phyloP scores from a whole-genome alignment of 2,329 filamentous ascomycete species.

The Sporothrix protearum region DNA sequence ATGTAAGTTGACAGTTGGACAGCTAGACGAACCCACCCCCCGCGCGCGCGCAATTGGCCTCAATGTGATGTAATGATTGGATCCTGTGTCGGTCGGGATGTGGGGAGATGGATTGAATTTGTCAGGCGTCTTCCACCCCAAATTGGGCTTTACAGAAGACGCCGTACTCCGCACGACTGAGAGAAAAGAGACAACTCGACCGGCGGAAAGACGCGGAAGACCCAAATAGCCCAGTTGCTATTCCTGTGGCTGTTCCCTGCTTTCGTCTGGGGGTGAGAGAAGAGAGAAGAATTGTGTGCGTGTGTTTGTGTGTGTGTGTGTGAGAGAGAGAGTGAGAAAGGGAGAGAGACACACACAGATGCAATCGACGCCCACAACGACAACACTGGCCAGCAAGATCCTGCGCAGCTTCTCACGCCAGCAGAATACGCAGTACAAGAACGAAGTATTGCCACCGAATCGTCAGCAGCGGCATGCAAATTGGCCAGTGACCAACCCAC shows the following conservation, averaged over 20 bases:
- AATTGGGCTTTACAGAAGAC: neutral
- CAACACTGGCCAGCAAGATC: neutral
- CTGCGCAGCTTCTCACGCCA: neutral
- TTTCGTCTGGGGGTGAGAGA: neutral
- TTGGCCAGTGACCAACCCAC: constrained; percentile 20
- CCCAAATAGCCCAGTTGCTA: neutral
- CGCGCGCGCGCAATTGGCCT: constrained; percentile 7
- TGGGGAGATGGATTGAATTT: constrained; percentile 2
- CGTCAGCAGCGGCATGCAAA: constrained; percentile 12
- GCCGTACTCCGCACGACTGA: neutral
- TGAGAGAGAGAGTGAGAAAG: neutral
- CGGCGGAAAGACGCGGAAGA: neutral
- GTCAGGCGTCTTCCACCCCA: neutral
- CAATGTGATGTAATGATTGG: constrained; percentile 9
- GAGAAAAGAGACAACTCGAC: neutral
- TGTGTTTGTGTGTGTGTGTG: too few species aligned
- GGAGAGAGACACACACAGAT: neutral
- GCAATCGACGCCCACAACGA: neutral
- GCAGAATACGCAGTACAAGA: neutral
- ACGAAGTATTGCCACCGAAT: constrained; percentile 14
- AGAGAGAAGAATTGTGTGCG: too few species aligned
- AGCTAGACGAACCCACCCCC: neutral
- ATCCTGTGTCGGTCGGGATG: neutral
- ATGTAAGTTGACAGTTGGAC: neutral
- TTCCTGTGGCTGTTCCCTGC: neutral